Conservation (phyloP, 78 protist genomes). For the Chrysochromulina tobinii region DNA sequence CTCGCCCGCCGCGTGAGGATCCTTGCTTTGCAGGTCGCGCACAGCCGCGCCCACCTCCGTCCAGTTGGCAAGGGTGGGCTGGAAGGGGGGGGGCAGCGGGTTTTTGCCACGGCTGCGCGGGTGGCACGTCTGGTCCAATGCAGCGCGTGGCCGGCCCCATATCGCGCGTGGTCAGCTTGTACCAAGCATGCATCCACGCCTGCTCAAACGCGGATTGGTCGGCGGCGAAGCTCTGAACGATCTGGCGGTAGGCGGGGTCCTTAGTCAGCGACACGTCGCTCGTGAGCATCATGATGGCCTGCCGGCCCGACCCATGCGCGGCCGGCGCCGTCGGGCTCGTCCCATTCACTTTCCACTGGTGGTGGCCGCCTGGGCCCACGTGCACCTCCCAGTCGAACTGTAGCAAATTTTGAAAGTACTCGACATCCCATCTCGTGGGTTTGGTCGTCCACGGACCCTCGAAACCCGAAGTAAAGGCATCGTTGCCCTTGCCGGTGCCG, state of each 20-base stretch:
- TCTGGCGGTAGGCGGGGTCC: slow-evolving; percentile 45
- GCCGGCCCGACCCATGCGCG: background rate
- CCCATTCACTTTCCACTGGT: background rate
- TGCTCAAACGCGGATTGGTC: slow-evolving; percentile 23
- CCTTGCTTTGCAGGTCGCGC: background rate
- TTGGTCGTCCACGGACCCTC: slow-evolving; percentile 73
- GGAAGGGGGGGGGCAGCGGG: background rate
- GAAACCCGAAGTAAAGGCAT: slow-evolving; percentile 59
- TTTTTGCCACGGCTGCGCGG: slow-evolving; percentile 27
- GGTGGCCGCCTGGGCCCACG: background rate
- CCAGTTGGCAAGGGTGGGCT: background rate
- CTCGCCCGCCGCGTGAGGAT: background rate
- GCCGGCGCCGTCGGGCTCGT: background rate
- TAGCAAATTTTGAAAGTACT: slow-evolving; percentile 41
- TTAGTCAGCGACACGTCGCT: slow-evolving; percentile 44
- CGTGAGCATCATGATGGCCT: slow-evolving; percentile 33
- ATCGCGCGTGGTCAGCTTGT: slow-evolving; percentile 60
- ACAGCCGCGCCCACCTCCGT: background rate
- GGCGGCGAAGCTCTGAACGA: background rate
- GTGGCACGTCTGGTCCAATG: slow-evolving; percentile 45
- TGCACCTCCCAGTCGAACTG: background rate
- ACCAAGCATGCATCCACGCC: slow-evolving; percentile 66
- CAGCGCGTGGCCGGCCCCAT: slow-evolving; percentile 59
- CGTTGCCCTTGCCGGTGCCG: slow-evolving; percentile 57
- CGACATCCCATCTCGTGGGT: slow-evolving; percentile 56